Conservation (phyloP, 306 rosid species). For the Sicyos baderoa region DNA sequence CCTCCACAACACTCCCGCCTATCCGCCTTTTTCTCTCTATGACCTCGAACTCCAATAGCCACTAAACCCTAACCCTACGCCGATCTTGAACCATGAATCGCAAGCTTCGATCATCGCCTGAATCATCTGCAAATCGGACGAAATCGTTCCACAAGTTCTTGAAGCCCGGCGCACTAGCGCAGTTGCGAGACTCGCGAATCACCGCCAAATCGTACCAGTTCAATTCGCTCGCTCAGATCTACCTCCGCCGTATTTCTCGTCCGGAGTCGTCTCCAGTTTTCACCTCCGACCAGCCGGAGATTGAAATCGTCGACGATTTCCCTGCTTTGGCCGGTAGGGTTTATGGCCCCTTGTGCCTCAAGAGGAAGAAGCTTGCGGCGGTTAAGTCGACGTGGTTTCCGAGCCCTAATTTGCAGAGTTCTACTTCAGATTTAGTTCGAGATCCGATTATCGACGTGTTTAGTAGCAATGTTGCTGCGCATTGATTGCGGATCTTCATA, state of each 20-base stretch:
- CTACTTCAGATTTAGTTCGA: not conserved
- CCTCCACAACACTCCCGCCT: constrained; percentile 7
- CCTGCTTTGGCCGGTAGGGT: constrained; percentile 42
- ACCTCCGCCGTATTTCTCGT: constrained; percentile 17
- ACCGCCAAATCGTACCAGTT: constrained; percentile 5
- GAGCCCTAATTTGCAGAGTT: not conserved
- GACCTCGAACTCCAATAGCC: not conserved
- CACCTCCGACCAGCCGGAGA: constrained; percentile 20
- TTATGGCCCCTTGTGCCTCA: constrained; percentile 55
- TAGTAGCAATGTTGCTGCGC: constrained; percentile 47
- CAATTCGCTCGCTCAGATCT: constrained; percentile 33
- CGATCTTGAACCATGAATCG: constrained; percentile 38
- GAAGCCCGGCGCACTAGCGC: constrained; percentile 81
- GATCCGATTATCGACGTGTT: constrained; percentile 52
- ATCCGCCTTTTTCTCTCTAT: not conserved
- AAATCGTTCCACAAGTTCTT: constrained; percentile 59
- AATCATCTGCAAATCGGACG: constrained; percentile 19
- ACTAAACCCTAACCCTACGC: constrained; percentile 3
- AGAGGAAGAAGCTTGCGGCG: constrained; percentile 65
- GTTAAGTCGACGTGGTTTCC: constrained; percentile 18
- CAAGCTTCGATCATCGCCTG: constrained; percentile 24
- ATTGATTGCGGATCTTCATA: constrained; percentile 24
- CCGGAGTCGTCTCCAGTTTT: constrained; percentile 30
- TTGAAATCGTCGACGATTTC: constrained; percentile 23
- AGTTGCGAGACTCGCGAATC: constrained; percentile 22